Evolutionary conservation across 176 grass and related monocot genomes (phyloP), one percentile per base, ranked within the genome.

Genomic region (Carex littledalei): DNA sequence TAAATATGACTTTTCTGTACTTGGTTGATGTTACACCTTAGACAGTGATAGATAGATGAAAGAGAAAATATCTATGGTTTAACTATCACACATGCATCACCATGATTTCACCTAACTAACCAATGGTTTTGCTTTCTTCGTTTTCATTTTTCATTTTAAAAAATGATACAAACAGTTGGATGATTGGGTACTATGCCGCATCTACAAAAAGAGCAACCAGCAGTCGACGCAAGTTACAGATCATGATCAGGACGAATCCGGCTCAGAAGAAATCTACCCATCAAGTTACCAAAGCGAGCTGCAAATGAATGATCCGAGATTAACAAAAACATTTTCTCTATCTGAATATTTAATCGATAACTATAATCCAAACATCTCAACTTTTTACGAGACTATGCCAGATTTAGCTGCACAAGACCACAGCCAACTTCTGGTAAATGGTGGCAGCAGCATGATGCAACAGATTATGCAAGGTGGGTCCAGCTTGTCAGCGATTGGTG

Each of bases 171-270:
- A 18, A 3, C 60, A 83, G 81, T 66, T 83, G 16, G 81, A 83
- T 83, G 81, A 83, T 83, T 83, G 81, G 81, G 81, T 83, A 47
- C 62, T 83, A 49, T 83, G 81, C 62, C 81, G 81, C 2, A 83
- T 83, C 62, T 83, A 83, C 41, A 83, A 83, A 67, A 83, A 83
- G 39, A 52, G 16, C 60, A 83, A 35, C 2, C 1, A 6, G 3
- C 81, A 83, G 16, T 83, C 81, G 16, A 14, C 81, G 1, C 57
- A 83, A 22, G 22, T 67, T 13, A 66, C 39, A 5, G 81, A 83
- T 83, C 35, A 63, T 31, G 81, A 83, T 49, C 81, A 83, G 62
- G 62, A 83, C 0, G 81, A 83, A 52, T 83, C 81, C 20, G 21
- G 81, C 39, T 83, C 81, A 12, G 81, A 83, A 83, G 81, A 83